Base-by-base conservation (phyloP, 805 yeast genomes). In the Brettanomyces bruxellensis region DNA sequence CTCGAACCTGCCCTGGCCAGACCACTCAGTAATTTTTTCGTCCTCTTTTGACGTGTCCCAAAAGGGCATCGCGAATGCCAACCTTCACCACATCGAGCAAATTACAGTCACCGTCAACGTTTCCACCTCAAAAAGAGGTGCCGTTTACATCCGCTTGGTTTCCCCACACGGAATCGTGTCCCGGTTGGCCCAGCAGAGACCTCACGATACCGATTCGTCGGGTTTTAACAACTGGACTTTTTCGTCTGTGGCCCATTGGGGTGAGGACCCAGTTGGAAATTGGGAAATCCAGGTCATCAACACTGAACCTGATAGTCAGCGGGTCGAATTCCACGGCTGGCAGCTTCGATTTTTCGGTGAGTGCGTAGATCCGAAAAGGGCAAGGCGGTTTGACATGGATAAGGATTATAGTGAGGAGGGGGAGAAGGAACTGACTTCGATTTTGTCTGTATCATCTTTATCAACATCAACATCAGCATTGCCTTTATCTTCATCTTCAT, bases 221-320 rank as follows among this genome's bases (percentile, higher is more conserved):
- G 95, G 96, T 0, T 84, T 87, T 52, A 55, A 60, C 4, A 72
- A 84, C 54, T 93, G 99, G 99, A 85, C 86, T 1, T 93, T 93
- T 59, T 87, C 90, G 87, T 77, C 91, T 9, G 98, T 93, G n/a
- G 97, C 95, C 1, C 98, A 93, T 62, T 93, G 98, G 97, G 96
- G 96, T 37, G 90, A 83, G 55, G 43, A 59, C 2, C 91, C 90
- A 3, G 64, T 65, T 25, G 99, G 99, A 9, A 78, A 75, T 4
- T 93, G 99, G 99, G 78, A 65, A 35, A 55, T 93, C 18, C 78
- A 73, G 52, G 90, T 90, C 2, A 57, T 61, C n/a, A 73, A 76
- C 43, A 64, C 66, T 36, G 64, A 60, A 18, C 40, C 45, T 5
- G 68, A 62, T 6, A 63, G 57, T 1, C 67, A 69, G 47, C 58